Conservation (phyloP, 2,329 filamentous ascomycete species). For the Paecilomyces formosus region DNA sequence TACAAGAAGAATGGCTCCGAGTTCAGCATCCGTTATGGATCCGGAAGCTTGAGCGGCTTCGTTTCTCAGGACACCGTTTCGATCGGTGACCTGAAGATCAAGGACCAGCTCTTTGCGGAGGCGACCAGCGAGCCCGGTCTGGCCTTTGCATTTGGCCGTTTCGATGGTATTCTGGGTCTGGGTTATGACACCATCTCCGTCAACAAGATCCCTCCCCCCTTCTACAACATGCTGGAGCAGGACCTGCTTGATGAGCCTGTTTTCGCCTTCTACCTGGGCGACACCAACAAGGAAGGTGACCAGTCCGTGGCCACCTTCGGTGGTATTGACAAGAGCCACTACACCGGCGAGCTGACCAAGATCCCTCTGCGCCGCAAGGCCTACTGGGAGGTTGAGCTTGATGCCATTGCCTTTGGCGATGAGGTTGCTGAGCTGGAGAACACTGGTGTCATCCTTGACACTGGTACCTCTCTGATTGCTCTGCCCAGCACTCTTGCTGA, state of each 20-base stretch:
- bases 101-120: slow-evolving; percentile 91
- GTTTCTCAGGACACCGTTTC: slow-evolving; percentile 79
- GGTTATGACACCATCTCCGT: slow-evolving; percentile 97
- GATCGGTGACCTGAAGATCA: slow-evolving; percentile 83
- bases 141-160: slow-evolving; percentile 94
- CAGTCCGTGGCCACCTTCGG: slow-evolving; percentile 87
- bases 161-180: slow-evolving; percentile 92
- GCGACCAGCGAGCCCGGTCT: slow-evolving; percentile 92
- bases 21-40: slow-evolving; percentile 94
- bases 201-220: slow-evolving; percentile 87
- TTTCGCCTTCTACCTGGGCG: slow-evolving; percentile 92
- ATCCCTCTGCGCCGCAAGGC: slow-evolving; percentile 96
- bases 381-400: slow-evolving; percentile 98
- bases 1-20: slow-evolving; percentile 90
- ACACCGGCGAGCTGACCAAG: slow-evolving; percentile 79
- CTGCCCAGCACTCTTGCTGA: slow-evolving; percentile 87
- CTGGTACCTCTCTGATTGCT: slow-evolving; percentile 94
- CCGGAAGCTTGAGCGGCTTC: slow-evolving; percentile 86
- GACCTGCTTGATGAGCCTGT: slow-evolving; percentile 82
- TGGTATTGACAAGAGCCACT: slow-evolving; percentile 75
- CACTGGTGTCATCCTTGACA: slow-evolving; percentile 96
- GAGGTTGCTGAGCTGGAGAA: slow-evolving; percentile 81
- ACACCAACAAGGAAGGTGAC: slow-evolving; percentile 60
- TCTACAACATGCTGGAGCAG: slow-evolving; percentile 93
- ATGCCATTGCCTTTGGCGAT: slow-evolving; percentile 82